These are phyloP conservation scores for Auricularia sp. DNA, from an alignment of 768 basidiomycete species.

Conservation along the genomic window DNA sequence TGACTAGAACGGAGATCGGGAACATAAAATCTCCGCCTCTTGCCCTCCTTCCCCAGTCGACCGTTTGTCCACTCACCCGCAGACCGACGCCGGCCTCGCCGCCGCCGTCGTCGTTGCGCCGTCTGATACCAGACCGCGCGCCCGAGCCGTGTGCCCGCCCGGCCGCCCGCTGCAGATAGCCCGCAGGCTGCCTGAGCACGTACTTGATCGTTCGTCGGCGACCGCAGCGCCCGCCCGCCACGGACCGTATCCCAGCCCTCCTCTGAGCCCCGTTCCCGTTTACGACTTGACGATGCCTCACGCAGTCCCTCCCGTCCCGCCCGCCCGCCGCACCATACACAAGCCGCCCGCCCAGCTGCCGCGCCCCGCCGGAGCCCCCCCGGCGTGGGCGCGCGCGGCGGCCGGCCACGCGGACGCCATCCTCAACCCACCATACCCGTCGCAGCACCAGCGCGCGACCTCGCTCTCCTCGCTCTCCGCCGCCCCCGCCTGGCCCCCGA, in stretches of 20 bases:
- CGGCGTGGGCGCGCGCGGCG: not conserved
- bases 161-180: not conserved
- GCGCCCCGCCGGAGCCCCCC: not conserved
- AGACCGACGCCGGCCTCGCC: conserved; percentile 1
- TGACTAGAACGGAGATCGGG: too few species aligned
- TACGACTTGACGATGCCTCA: conserved; percentile 4
- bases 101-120: conserved; percentile 3
- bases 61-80: not conserved
- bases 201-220: not conserved
- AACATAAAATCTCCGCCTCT: not conserved
- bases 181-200: not conserved
- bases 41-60: not conserved
- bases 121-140: conserved; percentile 2
- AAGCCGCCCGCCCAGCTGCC: not conserved
- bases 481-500: too few species aligned
- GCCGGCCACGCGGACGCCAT: not conserved
- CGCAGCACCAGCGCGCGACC: too few species aligned
- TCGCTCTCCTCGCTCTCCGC: too few species aligned
- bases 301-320: not conserved
- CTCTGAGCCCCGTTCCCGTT: not conserved
- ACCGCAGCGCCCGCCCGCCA: not conserved
- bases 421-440: not conserved
- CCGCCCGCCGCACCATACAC: not conserved
- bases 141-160: not conserved
- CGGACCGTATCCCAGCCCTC: not conserved